Evolutionary conservation across 306 rosid species (phyloP), one percentile per base, ranked within the genome.

Genomic region (Elaeagnus macrophylla): DNA sequence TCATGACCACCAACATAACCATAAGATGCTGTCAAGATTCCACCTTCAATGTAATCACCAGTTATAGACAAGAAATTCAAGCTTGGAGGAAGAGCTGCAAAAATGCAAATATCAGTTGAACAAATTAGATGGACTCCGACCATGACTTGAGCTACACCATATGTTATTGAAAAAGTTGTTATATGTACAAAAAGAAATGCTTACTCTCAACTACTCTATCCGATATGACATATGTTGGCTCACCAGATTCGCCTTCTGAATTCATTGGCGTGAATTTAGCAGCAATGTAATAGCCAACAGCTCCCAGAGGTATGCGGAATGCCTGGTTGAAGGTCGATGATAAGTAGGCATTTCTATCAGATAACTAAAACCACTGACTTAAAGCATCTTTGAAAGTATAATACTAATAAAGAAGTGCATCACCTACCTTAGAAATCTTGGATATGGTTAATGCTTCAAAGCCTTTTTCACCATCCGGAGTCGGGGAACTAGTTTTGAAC

Each of bases 1-100:
- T 91, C 99, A 62, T 87, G 96, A 39, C 99, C 99, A 38, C 99
- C 99, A 40, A 91, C 79, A 67, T 91, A 91, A 68, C 99, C 99
- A 75, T 91, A 91, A 39, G 99, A 91, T 48, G 96, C 99, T 1
- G 99, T 91, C 84, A 91, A 69, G 56, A 84, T 80, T 72, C 80
- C 95, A 50, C 74, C 94, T 81, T 91, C 99, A 37, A 66, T 45
- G 76, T 79, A 87, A 53, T 91, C 99, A 49, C 99, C 99, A 64
- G 89, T 87, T 41, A 91, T 87, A 11, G 95, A 84, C 69, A 91
- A 78, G 82, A 91, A 91, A 85, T 91, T 91, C 61, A 91, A 80
- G 82, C 99, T 91, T 8, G 99, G 99, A 36, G 96, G 96, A 74
- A 91, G 94, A 56, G 95, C 99, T 91, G 79, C 60, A 68, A 62